Evolutionary conservation across 768 basidiomycete genomes (phyloP).

Genomic region (Pleurotus tuoliensis): DNA sequence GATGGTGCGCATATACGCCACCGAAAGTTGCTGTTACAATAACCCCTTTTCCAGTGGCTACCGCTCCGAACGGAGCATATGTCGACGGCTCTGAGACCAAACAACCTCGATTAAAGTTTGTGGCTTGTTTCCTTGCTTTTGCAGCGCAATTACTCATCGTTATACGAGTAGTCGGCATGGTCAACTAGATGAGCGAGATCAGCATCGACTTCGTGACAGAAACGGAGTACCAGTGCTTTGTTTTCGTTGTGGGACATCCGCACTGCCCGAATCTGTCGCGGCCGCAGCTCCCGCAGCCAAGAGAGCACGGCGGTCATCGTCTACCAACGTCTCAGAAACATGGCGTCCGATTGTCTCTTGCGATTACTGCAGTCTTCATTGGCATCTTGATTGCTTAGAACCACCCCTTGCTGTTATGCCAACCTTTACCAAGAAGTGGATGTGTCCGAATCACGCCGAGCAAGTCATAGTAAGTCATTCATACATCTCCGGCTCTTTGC

Average conservation of each 20-base stretch:
- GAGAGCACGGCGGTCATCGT: constrained; percentile 47
- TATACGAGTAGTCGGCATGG: constrained; percentile 62
- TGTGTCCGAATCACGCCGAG: constrained; percentile 98
- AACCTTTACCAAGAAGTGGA: constrained; percentile 89
- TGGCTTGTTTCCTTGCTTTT: constrained; percentile 17
- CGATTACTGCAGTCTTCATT: constrained; percentile 91
- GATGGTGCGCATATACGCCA: constrained; percentile 56
- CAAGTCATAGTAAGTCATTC: constrained; percentile 63
- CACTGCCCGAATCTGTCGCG: constrained; percentile 53
- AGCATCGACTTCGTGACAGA: constrained; percentile 80
- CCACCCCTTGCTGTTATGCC: constrained; percentile 89
- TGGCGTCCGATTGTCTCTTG: constrained; percentile 86
- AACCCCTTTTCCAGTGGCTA: constrained; percentile 53
- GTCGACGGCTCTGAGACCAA: constrained; percentile 76
- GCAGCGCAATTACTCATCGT: not conserved
- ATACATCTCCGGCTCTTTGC: constrained; percentile 5
- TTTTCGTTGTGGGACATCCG: constrained; percentile 83
- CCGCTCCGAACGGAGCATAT: constrained; percentile 78
- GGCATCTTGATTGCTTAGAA: constrained; percentile 95
- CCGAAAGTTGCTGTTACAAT: constrained; percentile 11
- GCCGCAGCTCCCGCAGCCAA: constrained; percentile 52
- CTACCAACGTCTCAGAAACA: constrained; percentile 41
- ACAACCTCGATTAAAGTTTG: constrained; percentile 80
- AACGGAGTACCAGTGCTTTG: constrained; percentile 84
- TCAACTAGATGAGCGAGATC: constrained; percentile 88